These are phyloP conservation scores for Spathaspora hagerdaliae DNA, from an alignment of 805 yeast genomes.

Conservation along the genomic window DNA sequence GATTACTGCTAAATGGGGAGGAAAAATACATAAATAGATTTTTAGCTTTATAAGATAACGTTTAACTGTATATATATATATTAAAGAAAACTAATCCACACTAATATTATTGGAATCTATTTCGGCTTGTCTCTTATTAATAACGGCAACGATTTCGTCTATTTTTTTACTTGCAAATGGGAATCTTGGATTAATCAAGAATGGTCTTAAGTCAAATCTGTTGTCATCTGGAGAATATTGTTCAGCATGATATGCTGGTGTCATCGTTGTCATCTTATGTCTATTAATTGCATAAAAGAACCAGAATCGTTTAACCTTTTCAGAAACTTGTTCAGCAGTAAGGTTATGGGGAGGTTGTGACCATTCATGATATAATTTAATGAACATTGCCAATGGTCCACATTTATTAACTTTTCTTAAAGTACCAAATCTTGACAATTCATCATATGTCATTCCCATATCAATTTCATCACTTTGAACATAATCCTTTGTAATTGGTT, in stretches of 20 bases:
- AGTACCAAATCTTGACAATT: slow-evolving; percentile 84
- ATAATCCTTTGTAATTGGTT: slow-evolving; percentile 88
- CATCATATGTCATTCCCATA: slow-evolving; percentile 98
- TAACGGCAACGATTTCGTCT: slow-evolving; percentile 65
- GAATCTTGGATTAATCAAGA: slow-evolving; percentile 84
- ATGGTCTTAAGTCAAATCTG: slow-evolving; percentile 94
- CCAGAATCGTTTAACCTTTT: slow-evolving; percentile 88
- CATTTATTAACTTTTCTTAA: slow-evolving; percentile 89
- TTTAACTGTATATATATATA: background rate
- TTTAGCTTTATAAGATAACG: background rate
- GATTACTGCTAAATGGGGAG: slow-evolving; percentile 37
- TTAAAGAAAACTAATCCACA: slow-evolving; percentile 36
- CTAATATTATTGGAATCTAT: slow-evolving; percentile 31
- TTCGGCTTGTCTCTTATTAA: slow-evolving; percentile 39
- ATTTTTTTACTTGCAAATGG: slow-evolving; percentile 88
- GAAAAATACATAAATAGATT: slow-evolving; percentile 18
- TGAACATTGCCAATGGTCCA: slow-evolving; percentile 95
- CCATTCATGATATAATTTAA: slow-evolving; percentile 90
- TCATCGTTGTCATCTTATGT: slow-evolving; percentile 95
- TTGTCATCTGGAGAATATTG: slow-evolving; percentile 98
- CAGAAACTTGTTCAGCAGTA: slow-evolving; percentile 82
- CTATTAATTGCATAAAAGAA: slow-evolving; percentile 93
- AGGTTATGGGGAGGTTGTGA: slow-evolving; percentile 60
- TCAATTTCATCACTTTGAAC: slow-evolving; percentile 96
- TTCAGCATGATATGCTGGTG: slow-evolving; percentile 97